Evolutionary conservation across 306 rosid species (phyloP).

Genomic region (Rubus idaeus): DNA sequence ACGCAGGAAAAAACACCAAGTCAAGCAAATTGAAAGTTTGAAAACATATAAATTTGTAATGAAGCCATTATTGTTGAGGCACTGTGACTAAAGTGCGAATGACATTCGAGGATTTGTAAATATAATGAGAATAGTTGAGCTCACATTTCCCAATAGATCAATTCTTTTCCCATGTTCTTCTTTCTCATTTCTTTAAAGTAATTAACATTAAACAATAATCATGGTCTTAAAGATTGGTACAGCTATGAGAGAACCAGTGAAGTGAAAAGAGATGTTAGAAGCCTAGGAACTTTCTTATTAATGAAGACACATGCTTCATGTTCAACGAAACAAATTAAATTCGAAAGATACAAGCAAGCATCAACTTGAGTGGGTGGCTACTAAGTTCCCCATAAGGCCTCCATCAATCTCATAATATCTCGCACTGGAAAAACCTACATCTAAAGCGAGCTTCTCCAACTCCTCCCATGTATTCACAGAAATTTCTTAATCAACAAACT

Average conservation of each 20-base stretch:
- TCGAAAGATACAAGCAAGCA: background rate
- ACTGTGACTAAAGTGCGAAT: constrained; percentile 4
- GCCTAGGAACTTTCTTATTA: background rate
- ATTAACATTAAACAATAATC: background rate
- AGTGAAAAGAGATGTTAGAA: background rate
- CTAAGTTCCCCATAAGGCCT: constrained; percentile 89
- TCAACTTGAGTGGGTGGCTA: constrained; percentile 54
- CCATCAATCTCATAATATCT: constrained; percentile 77
- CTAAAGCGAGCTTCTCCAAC: constrained; percentile 74
- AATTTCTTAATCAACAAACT: constrained; percentile 13
- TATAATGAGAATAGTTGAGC: background rate
- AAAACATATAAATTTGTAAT: background rate
- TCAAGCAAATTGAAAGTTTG: too few relatives aligned
- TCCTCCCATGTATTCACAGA: constrained; percentile 62
- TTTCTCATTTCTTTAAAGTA: background rate
- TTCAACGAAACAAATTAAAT: background rate
- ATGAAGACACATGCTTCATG: background rate
- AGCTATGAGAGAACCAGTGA: background rate
- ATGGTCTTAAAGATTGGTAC: background rate
- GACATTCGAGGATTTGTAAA: constrained; percentile 9
- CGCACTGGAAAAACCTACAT: constrained; percentile 77
- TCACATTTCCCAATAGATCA: background rate
- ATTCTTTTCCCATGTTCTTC: background rate
- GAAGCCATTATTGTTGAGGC: background rate
- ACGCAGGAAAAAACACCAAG: too few relatives aligned